phyloP scores from a whole-genome alignment of 257 asterid species.

The Nicotiana sylvestris region DNA sequence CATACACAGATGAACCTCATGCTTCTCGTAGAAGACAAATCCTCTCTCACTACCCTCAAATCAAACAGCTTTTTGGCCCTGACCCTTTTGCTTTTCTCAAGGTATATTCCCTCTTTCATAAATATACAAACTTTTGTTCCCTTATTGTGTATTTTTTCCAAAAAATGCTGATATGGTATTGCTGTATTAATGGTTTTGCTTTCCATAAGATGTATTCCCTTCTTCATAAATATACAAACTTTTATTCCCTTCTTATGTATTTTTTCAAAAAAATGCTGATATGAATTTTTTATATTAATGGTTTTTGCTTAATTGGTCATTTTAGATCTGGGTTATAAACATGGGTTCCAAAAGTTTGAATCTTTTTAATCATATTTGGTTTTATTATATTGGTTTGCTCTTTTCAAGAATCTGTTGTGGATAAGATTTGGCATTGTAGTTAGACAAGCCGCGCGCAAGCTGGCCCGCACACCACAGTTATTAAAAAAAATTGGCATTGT shows the following conservation, averaged over 20 bases:
- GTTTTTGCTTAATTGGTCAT: neutral
- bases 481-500: too few species aligned
- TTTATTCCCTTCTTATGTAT: neutral
- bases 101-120: constrained; percentile 26
- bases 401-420: neutral
- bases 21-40: constrained; percentile 82
- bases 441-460: too few species aligned
- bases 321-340: neutral
- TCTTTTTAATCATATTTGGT: neutral
- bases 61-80: constrained; percentile 77
- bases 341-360: neutral
- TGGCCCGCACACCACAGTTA: too few species aligned
- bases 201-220: constrained; percentile 47
- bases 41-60: constrained; percentile 90
- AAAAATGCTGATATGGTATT: neutral
- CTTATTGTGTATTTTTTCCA: neutral
- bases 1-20: constrained; percentile 91
- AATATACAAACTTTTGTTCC: neutral
- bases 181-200: neutral
- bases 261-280: neutral
- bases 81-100: constrained; percentile 78
- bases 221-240: neutral
- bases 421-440: neutral
- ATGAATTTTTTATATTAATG: neutral
- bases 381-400: neutral